Evolutionary conservation across 2,329 filamentous ascomycete species (phyloP).

Genomic region (Aspergillus hiratsukae): DNA sequence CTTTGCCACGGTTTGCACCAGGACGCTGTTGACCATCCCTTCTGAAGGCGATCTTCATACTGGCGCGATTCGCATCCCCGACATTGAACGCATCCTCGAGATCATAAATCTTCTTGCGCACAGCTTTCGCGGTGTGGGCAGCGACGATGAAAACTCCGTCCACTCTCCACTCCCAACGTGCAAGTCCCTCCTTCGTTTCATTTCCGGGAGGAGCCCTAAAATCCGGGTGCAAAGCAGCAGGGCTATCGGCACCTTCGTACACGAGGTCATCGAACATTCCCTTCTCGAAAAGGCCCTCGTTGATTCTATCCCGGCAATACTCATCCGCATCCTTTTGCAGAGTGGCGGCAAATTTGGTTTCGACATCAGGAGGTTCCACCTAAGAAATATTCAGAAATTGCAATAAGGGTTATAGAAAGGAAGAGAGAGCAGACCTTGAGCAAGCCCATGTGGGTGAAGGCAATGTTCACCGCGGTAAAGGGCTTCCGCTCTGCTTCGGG

Average conservation of each 20-base stretch:
- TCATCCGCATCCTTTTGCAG: neutral
- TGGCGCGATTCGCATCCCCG: conserved; percentile 1
- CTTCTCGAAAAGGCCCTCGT: conserved; percentile 6
- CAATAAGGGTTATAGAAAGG: neutral
- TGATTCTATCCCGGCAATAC: neutral
- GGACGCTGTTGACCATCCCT: conserved; percentile 3
- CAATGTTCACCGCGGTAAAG: conserved; percentile 10
- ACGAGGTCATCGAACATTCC: conserved; percentile 16
- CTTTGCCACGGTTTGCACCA: neutral
- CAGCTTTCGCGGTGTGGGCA: conserved; percentile 7
- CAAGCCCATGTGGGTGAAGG: conserved; percentile 11
- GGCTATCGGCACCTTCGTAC: conserved; percentile 13
- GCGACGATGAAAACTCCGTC: conserved; percentile 16
- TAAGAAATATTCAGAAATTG: neutral
- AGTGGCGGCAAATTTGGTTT: neutral
- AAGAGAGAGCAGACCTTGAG: conserved; percentile 5
- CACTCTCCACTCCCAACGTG: conserved; percentile 8
- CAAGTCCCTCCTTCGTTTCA: neutral
- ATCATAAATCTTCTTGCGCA: conserved; percentile 7
- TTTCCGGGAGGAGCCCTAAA: conserved; percentile 11
- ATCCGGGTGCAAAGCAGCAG: conserved; percentile 9
- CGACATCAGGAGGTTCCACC: conserved; percentile 1
- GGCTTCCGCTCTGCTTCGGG: neutral
- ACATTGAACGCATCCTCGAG: conserved; percentile 11
- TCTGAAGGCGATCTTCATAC: conserved; percentile 3